phyloP scores from a whole-genome alignment of 306 rosid species.

The Quercus engelmannii region DNA sequence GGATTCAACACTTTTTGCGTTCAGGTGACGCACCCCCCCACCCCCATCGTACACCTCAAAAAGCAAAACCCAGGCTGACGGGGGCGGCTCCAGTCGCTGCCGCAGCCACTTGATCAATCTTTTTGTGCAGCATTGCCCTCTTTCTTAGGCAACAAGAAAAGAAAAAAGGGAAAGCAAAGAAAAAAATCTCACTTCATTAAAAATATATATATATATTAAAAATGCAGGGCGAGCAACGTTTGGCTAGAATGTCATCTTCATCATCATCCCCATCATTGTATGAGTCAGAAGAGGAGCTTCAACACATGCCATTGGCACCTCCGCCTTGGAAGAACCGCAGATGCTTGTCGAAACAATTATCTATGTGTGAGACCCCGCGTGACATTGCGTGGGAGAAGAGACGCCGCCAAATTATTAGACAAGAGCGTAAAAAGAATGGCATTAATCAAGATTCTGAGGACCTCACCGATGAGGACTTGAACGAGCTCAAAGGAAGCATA shows the following conservation, averaged over 20 bases:
- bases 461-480: slow-evolving; percentile 65
- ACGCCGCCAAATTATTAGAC: slow-evolving; percentile 42
- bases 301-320: slow-evolving; percentile 43
- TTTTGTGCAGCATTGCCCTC: background rate
- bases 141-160: background rate
- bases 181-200: background rate
- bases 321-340: slow-evolving; percentile 36
- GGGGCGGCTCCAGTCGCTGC: slow-evolving; percentile 29
- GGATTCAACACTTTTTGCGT: background rate
- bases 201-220: too few species aligned
- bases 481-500: slow-evolving; percentile 78
- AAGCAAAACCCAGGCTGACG: slow-evolving; percentile 7
- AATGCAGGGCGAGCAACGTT: background rate
- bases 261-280: slow-evolving; percentile 3
- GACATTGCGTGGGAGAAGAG: slow-evolving; percentile 85
- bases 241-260: background rate
- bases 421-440: slow-evolving; percentile 37
- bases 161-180: too few species aligned
- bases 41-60: background rate
- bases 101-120: slow-evolving; percentile 16
- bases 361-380: slow-evolving; percentile 50
- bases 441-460: slow-evolving; percentile 26
- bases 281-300: slow-evolving; percentile 42
- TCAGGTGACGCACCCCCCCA: background rate
- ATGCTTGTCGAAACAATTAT: slow-evolving; percentile 47